Conservation (phyloP, 2,329 filamentous ascomycete genomes). For the Monosporascus sp. region DNA sequence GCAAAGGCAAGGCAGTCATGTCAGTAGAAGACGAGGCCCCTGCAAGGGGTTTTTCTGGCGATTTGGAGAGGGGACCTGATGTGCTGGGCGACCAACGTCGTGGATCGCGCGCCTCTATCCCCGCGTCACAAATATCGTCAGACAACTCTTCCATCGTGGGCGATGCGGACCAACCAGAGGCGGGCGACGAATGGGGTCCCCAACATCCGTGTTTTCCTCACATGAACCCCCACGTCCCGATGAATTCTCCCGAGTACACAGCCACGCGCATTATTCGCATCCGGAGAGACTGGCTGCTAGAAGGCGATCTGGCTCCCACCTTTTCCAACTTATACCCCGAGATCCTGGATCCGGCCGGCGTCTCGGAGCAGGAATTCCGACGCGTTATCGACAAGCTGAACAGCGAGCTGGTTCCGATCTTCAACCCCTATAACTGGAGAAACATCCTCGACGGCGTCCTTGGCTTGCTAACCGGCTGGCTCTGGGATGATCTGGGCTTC, state of each 20-base stretch:
- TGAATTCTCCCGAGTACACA: constrained; percentile 67
- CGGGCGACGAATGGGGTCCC: constrained; percentile 84
- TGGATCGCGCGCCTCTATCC: constrained; percentile 42
- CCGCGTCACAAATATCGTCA: constrained; percentile 50
- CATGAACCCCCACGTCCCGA: constrained; percentile 82
- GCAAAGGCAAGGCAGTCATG: constrained; percentile 48
- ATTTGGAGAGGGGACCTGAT: constrained; percentile 52
- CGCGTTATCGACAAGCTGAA: constrained; percentile 79
- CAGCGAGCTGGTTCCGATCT: constrained; percentile 67
- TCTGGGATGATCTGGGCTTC: constrained; percentile 87
- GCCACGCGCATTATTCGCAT: constrained; percentile 88
- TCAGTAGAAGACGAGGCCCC: constrained; percentile 31
- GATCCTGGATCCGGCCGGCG: constrained; percentile 77
- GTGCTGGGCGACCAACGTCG: constrained; percentile 35
- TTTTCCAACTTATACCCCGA: constrained; percentile 96
- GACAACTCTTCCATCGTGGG: constrained; percentile 58
- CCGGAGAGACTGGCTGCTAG: constrained; percentile 83
- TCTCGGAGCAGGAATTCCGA: constrained; percentile 84
- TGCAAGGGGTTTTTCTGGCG: constrained; percentile 38
- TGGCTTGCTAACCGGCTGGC: constrained; percentile 81
- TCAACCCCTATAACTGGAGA: constrained; percentile 70
- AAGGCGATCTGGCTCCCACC: constrained; percentile 84
- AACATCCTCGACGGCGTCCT: constrained; percentile 77
- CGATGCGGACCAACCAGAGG: constrained; percentile 57
- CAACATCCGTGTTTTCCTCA: constrained; percentile 94